These are phyloP conservation scores for Kwoniella sp. DNA, from an alignment of 768 basidiomycete species.

Conservation along the genomic window DNA sequence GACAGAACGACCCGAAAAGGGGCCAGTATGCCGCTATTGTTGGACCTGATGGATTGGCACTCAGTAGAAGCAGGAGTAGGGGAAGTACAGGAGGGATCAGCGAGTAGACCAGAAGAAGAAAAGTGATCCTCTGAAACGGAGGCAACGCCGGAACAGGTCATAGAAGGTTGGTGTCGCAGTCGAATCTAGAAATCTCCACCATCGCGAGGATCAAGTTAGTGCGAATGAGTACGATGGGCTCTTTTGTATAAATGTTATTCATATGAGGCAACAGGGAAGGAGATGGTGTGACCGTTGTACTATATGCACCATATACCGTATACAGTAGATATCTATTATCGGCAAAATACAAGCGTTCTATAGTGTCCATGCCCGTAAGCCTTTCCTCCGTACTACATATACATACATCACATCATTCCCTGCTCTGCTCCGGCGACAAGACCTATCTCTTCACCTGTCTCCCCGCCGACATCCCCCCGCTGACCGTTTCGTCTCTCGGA, in stretches of 20 bases:
- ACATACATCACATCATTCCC: neutral
- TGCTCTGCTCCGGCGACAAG: constrained; percentile 1
- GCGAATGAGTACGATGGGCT: no score
- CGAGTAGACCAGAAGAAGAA: no score
- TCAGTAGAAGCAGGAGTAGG: constrained; percentile 45
- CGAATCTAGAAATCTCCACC: no score
- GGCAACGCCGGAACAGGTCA: no score
- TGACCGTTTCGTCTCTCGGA: neutral
- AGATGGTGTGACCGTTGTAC: neutral
- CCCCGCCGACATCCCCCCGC: neutral
- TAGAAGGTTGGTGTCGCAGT: no score
- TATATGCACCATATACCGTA: neutral
- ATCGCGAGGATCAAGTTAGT: no score
- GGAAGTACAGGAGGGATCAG: constrained; percentile 41
- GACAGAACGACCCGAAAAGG: constrained; percentile 83
- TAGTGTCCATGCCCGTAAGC: no score
- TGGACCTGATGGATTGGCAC: constrained; percentile 46
- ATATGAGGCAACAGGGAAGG: neutral
- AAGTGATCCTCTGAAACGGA: no score
- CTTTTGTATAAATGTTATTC: no score
- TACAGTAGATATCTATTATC: no score
- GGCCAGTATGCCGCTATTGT: constrained; percentile 60
- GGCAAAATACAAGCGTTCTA: no score
- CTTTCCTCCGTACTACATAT: no score
- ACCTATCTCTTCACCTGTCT: constrained; percentile 9